Evolutionary conservation across 164 flowering plant genomes (phyloP).

Genomic region (Annona squamosa): DNA sequence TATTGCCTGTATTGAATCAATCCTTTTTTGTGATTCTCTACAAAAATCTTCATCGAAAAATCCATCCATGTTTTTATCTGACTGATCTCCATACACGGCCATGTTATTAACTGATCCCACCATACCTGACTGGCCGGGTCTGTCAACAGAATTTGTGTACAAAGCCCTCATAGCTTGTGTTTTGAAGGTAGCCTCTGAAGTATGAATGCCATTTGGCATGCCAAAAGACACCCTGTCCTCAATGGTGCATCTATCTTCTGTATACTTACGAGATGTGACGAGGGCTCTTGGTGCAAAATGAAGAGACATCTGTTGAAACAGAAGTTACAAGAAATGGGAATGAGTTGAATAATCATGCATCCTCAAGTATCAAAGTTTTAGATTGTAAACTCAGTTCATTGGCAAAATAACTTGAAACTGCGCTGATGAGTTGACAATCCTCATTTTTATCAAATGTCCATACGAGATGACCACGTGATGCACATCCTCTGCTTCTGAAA

Average conservation of each 20-base stretch:
- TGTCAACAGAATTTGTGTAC: constrained; percentile 21
- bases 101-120: constrained; percentile 11
- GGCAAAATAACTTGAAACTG: background rate
- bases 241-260: constrained; percentile 21
- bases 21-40: constrained; percentile 10
- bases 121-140: constrained; percentile 18
- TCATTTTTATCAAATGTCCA: background rate
- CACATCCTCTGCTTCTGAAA: background rate
- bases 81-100: constrained; percentile 14
- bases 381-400: background rate
- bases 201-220: constrained; percentile 23
- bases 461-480: background rate
- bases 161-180: constrained; percentile 31
- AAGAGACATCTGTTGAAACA: constrained; percentile 39
- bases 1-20: constrained; percentile 16
- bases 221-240: constrained; percentile 27
- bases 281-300: constrained; percentile 29
- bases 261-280: constrained; percentile 25
- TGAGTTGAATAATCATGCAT: background rate
- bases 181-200: constrained; percentile 27
- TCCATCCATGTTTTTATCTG: constrained; percentile 14
- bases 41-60: constrained; percentile 15
- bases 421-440: background rate
- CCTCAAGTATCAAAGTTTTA: background rate
- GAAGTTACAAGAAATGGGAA: constrained; percentile 4